These are phyloP conservation scores for Trichosporon asahii DNA, from an alignment of 1,284 basidiomycete species.

Conservation along the genomic window DNA sequence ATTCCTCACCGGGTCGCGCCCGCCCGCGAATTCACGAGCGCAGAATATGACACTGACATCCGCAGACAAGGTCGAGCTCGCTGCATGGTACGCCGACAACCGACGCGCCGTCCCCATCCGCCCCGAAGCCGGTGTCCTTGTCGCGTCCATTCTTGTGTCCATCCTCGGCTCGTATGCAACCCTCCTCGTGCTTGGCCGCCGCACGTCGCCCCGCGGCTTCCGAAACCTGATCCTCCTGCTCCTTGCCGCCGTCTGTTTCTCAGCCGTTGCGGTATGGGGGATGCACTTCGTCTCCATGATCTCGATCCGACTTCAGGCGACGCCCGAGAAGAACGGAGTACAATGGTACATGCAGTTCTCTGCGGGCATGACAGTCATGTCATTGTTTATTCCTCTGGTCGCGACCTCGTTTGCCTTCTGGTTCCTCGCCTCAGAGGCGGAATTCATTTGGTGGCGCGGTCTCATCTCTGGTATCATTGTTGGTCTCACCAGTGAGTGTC, in stretches of 20 bases:
- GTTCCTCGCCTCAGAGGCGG: constrained; percentile 52
- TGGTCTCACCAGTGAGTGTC: constrained; percentile 67
- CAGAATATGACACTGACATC: not conserved
- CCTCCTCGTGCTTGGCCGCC: constrained; percentile 53
- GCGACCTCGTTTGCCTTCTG: constrained; percentile 54
- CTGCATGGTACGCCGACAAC: constrained; percentile 42
- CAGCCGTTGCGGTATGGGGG: constrained; percentile 68
- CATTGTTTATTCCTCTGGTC: constrained; percentile 54
- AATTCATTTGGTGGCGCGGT: constrained; percentile 51
- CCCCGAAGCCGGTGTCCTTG: constrained; percentile 52
- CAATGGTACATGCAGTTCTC: constrained; percentile 53
- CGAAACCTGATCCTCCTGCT: constrained; percentile 52
- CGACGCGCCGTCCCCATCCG: constrained; percentile 49
- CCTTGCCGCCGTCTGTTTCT: constrained; percentile 74
- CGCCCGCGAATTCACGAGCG: not conserved
- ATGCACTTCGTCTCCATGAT: constrained; percentile 57
- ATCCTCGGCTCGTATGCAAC: constrained; percentile 55
- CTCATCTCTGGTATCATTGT: constrained; percentile 65
- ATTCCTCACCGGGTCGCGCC: not conserved
- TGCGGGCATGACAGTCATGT: constrained; percentile 54
- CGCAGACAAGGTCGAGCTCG: constrained; percentile 42
- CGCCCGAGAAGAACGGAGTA: not conserved
- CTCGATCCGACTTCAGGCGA: constrained; percentile 47
- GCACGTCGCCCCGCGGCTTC: constrained; percentile 51
- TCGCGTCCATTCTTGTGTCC: constrained; percentile 55